Evolutionary conservation across 441 rosid genomes (phyloP).

Genomic region (Biscutella laevigata): DNA sequence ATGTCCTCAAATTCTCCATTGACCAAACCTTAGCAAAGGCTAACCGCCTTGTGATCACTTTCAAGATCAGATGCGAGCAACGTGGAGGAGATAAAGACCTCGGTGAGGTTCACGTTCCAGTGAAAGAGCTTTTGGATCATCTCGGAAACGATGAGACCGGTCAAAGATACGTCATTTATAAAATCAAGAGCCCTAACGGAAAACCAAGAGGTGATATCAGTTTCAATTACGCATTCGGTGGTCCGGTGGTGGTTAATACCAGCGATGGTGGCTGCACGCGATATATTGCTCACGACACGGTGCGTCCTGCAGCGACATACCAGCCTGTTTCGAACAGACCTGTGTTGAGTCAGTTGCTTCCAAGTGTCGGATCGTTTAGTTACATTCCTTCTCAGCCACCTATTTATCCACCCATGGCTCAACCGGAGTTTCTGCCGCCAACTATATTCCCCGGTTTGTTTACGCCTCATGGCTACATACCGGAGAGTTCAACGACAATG

Average conservation of each 20-base stretch:
- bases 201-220: slow-evolving; percentile 44
- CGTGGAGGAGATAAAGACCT: slow-evolving; percentile 44
- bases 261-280: neutral
- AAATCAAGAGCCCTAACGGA: slow-evolving; percentile 50
- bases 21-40: slow-evolving; percentile 36
- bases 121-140: slow-evolving; percentile 50
- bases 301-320: neutral
- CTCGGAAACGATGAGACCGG: slow-evolving; percentile 24
- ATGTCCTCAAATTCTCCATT: slow-evolving; percentile 39
- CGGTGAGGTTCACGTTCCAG: slow-evolving; percentile 55
- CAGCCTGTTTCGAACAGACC: slow-evolving; percentile 10
- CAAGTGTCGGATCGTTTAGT: slow-evolving; percentile 25
- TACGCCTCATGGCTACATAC: slow-evolving; percentile 7
- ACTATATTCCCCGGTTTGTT: slow-evolving; percentile 7
- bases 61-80: slow-evolving; percentile 53
- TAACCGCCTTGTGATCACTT: slow-evolving; percentile 41
- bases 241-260: slow-evolving; percentile 6
- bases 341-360: slow-evolving; percentile 24
- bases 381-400: slow-evolving; percentile 8
- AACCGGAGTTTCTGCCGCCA: slow-evolving; percentile 10
- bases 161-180: slow-evolving; percentile 40
- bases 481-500: slow-evolving; percentile 2
- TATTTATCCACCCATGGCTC: slow-evolving; percentile 1
- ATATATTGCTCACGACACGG: slow-evolving; percentile 6
- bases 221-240: slow-evolving; percentile 46